Evolutionary conservation across 768 basidiomycete genomes (phyloP), one percentile per base, ranked within the genome.

Genomic region (Sistotremastrum suecicum): DNA sequence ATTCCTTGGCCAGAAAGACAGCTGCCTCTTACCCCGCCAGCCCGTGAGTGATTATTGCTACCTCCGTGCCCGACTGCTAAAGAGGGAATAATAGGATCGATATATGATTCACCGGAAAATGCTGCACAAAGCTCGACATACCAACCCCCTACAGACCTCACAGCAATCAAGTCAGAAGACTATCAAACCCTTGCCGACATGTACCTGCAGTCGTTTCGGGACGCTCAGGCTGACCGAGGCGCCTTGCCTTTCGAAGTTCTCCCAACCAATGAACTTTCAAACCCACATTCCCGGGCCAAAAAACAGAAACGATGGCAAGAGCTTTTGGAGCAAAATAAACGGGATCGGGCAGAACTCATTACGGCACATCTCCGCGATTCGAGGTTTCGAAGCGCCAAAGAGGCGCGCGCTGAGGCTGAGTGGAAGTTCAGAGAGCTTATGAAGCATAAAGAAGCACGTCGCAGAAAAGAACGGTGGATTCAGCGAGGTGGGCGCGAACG

Each of bases 241-340:
- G 20, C 20, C 20, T 20, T 67, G 7, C 81, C 83, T 8, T 68
- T 84, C 48, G 87, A 90, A 57, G 56, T 71, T 28, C 75, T 76
- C 55, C 62, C 90, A 47, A 57, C 65, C 39, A 71, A 72, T 50
- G 87, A 90, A 55, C 73, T 90, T 36, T 70, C 83, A 30, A 87
- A 88, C 59, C 85, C 85, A 29, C 80, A 87, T 56, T 76, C 82
- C 8, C 78, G 83, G 12, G 82, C 85, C 6, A 87, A 84, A 68
- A 87, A 83, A 59, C 78, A 83, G 54, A 66, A 67, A 42, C 75
- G 87, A 51, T 89, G 82, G 81, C 75, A 83, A 58, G 67, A 66
- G 3, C 71, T 69, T 51, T 68, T 71, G 51, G 52, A 58, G 11
- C 64, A 69, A 50, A 70, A 68, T 56, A 65, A 69, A 39, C 59